Base-by-base conservation (phyloP, 495 filamentous ascomycete species). In the Parathielavia appendiculata region DNA sequence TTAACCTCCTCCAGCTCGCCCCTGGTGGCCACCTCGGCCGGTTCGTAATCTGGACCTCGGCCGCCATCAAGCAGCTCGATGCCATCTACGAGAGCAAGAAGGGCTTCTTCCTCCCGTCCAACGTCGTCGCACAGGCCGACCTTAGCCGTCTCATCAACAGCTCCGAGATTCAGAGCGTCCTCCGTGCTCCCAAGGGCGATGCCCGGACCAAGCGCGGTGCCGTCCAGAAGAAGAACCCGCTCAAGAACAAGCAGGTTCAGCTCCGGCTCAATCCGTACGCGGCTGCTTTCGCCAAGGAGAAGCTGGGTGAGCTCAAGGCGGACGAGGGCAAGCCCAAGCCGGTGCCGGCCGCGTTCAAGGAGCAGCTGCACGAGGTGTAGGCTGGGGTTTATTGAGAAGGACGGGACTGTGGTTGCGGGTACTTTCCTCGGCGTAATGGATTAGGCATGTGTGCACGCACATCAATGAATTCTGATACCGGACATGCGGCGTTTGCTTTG, bases 191-290 rank as follows among this genome's bases (percentile, higher is more conserved):
- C 68, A 91, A 89, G 82, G 95, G 95, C 64, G 87, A 88, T 66
- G 80, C 91, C 68, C 79, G 83, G 68, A 93, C 91, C 76, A 97
- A 97, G 90, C 89, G 93, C 67, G 78, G 79, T 66, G 73, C 80
- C 69, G 89, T 96, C 57, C 91, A 95, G 84, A 98, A 98, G 91
- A 96, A 96, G 90, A 97, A 98, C 83, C 95, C 93, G 71, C 88
- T 98, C 60, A 81, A 80, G 79, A 98, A 98, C 86, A 95, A 88
- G 83, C 95, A 97, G 81, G 84, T 98, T 58, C 82, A 96, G 76
- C 87, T 97, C 70, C 84, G 93, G 61, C 87, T 97, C 75, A 98
- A 98, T 83, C 93, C 93, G 58, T 98, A 98, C 79, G 91, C 92
- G 57, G 80, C 86, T 66, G 84, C 85, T 43, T 98, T 90, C 79